Evolutionary conservation across 2,329 filamentous ascomycete species (phyloP).

Genomic region (Ceratocystis cubensis): DNA sequence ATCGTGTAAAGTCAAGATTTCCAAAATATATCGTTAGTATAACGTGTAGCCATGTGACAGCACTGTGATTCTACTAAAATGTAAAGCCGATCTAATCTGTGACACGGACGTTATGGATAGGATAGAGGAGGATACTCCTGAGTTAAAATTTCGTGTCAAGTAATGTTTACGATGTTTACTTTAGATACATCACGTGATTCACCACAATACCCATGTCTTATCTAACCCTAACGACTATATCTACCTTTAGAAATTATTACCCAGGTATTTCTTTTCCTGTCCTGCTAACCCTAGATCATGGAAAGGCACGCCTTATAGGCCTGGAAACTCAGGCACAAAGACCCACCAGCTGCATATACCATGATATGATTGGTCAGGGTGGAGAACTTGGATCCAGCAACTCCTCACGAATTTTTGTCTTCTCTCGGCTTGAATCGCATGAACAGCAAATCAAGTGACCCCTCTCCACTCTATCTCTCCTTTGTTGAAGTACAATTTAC

Average conservation of each 20-base stretch:
- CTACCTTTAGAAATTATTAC: not conserved
- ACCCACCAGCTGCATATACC: not conserved
- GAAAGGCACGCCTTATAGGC: not conserved
- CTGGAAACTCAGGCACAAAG: conserved; percentile 4
- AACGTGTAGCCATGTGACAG: no score
- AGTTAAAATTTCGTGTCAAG: no score
- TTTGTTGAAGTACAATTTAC: not conserved
- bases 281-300: not conserved
- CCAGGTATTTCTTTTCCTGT: not conserved
- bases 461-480: conserved; percentile 14
- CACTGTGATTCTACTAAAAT: no score
- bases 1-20: conserved; percentile 31
- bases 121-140: no score
- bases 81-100: no score
- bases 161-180: no score
- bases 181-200: no score
- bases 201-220: no score
- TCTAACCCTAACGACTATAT: not conserved
- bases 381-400: not conserved
- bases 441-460: not conserved
- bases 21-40: no score
- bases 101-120: no score
- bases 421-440: not conserved
- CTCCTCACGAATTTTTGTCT: conserved; percentile 11
- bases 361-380: conserved; percentile 5